Conservation (phyloP, 768 basidiomycete species). For the Cantharellus anzutake region DNA sequence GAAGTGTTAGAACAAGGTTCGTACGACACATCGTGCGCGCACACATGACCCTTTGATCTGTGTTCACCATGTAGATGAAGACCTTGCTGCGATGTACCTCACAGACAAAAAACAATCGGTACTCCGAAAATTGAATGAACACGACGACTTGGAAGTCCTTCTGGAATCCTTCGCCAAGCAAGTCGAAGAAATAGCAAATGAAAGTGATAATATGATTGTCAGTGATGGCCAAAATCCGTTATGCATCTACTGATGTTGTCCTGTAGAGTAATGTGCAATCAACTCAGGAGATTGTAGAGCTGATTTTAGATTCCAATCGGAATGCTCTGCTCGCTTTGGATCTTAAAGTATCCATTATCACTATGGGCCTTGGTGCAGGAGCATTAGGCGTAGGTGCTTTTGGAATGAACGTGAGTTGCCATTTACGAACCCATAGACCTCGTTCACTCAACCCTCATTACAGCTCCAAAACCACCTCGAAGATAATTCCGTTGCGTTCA, state of each 20-base stretch:
- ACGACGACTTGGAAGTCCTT: slow-evolving; percentile 82
- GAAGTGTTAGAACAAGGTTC: slow-evolving; percentile 81
- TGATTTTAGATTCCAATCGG: slow-evolving; percentile 90
- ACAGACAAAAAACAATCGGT: slow-evolving; percentile 56
- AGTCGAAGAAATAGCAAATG: slow-evolving; percentile 90
- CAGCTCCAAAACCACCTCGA: slow-evolving; percentile 66
- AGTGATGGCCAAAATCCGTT: neutral
- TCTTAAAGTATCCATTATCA: slow-evolving; percentile 87
- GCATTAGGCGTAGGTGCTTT: slow-evolving; percentile 82
- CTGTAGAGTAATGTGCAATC: slow-evolving; percentile 77
- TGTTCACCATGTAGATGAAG: slow-evolving; percentile 47
- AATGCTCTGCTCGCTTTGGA: slow-evolving; percentile 84
- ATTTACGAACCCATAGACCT: slow-evolving; percentile 5
- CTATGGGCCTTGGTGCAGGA: slow-evolving; percentile 80
- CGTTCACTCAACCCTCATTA: slow-evolving; percentile 1
- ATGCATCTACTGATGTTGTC: neutral
- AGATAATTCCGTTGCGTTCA: slow-evolving; percentile 53
- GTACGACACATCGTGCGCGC: slow-evolving; percentile 5
- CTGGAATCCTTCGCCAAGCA: slow-evolving; percentile 94
- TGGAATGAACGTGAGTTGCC: slow-evolving; percentile 76
- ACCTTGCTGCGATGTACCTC: slow-evolving; percentile 88
- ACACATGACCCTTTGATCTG: neutral
- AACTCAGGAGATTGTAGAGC: slow-evolving; percentile 94
- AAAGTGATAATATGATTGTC: slow-evolving; percentile 75
- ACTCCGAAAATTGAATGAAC: slow-evolving; percentile 50